Base-by-base conservation (phyloP, 1,284 basidiomycete species). In the Coniophora puteana region DNA sequence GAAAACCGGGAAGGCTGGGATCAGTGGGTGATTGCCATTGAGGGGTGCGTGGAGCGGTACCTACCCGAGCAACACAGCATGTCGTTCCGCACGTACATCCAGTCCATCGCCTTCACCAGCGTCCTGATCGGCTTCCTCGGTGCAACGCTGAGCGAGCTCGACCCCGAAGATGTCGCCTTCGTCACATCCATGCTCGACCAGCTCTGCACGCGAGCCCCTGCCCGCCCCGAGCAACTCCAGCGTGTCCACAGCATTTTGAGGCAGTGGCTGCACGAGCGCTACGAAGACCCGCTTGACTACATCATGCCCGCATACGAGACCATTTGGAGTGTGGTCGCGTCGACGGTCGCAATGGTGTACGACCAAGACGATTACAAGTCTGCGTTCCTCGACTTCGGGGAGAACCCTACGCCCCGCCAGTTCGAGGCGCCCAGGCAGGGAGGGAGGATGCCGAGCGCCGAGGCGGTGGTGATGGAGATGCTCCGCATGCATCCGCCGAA, bases 261-360 rank as follows among this genome's bases (percentile, higher is more conserved):
- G 3, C 48, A 43, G 2, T 67, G 77, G 47, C 46, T 79, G 0
- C 40, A 46, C 1, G 48, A 51, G 1, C 40, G 23, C 4, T 66
- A 63, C 42, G 54, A 56, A 1, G 63, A 69, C 36, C 69, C 74
- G 0, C 51, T 80, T 16, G 66, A 79, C 33, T 67, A 67, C 43
- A 62, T 82, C 38, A 67, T 81, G 28, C 78, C 78, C 0, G 59
- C 72, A 1, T 82, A 75, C 63, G 80, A 82, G 51, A 75, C 74
- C 0, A 59, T 80, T 34, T 81, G 80, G 80, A 67, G 76, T 13
- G 68, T 80, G n/a, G 62, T 78, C 35, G 78, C 78, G 1, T 61
- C 65, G 1, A 54, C 66, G 1, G 51, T 73, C 7, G 69, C 68
- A 0, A 54, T 69, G 33, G 53, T 63, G 8, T 59, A 67, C 39